These are phyloP conservation scores for Trichosporon asahii DNA, from an alignment of 1,284 basidiomycete genomes.

Conservation along the genomic window DNA sequence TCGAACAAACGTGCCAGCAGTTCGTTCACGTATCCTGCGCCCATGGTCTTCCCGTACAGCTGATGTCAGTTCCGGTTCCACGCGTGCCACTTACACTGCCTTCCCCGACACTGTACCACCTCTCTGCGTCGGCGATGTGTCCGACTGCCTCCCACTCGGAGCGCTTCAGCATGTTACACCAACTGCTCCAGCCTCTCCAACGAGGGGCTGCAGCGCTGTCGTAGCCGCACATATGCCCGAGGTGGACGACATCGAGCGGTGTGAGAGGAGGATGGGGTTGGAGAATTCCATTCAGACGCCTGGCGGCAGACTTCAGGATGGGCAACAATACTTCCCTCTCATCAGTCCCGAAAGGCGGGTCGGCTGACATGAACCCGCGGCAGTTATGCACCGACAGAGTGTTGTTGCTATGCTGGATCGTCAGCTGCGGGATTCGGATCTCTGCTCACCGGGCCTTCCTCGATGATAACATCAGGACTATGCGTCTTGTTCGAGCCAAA, in stretches of 20 bases:
- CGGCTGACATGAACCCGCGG: constrained; percentile 55
- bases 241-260: constrained; percentile 58
- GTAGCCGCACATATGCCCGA: constrained; percentile 74
- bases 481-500: constrained; percentile 24
- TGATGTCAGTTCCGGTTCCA: constrained; percentile 11
- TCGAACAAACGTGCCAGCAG: constrained; percentile 72
- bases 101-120: constrained; percentile 63
- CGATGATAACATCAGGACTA: constrained; percentile 34
- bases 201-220: constrained; percentile 54
- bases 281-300: constrained; percentile 53
- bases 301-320: constrained; percentile 8
- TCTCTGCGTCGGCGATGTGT: constrained; percentile 68
- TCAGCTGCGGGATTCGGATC: neutral
- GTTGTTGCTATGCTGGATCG: constrained; percentile 58
- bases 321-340: neutral
- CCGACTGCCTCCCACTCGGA: constrained; percentile 64
- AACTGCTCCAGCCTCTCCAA: constrained; percentile 58
- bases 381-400: constrained; percentile 71
- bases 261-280: constrained; percentile 62
- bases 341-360: constrained; percentile 24
- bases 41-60: constrained; percentile 31
- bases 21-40: constrained; percentile 76
- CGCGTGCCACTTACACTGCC: constrained; percentile 58
- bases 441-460: constrained; percentile 32
- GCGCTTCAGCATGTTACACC: constrained; percentile 64